A percentile compares a stretch with the other conserved stretches of the same genome.
Evolutionary conservation across 192 early-diverging fungal species (phyloP).

Genomic region (Gamsiella multidivaricata): DNA sequence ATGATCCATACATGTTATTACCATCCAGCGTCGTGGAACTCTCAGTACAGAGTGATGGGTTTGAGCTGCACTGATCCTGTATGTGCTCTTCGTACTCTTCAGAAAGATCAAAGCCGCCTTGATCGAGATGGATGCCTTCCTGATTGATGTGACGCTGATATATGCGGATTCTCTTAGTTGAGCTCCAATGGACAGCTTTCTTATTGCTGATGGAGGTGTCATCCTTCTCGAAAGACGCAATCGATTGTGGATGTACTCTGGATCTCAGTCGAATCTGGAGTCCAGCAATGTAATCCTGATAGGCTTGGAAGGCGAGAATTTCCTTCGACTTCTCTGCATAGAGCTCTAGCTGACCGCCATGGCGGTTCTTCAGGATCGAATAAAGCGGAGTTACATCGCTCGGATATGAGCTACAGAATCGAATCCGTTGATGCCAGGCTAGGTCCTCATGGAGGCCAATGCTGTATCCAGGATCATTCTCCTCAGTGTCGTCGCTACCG

Average conservation of each 20-base stretch:
- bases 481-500: too few relatives aligned
- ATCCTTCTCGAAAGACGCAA: background rate
- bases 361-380: constrained; percentile 15
- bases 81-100: constrained; percentile 7
- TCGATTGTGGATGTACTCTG: background rate
- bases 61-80: too few relatives aligned
- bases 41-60: too few relatives aligned
- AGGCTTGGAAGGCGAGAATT: background rate
- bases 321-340: background rate
- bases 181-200: constrained; percentile 11
- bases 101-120: background rate
- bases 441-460: background rate
- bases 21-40: too few relatives aligned
- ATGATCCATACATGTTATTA: too few relatives aligned
- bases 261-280: background rate
- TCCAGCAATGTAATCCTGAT: background rate
- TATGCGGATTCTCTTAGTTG: constrained; percentile 7
- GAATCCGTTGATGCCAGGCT: background rate
- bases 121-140: background rate
- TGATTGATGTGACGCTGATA: constrained; percentile 12
- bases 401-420: too few relatives aligned
- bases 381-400: background rate
- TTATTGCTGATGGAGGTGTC: background rate
- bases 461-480: too few relatives aligned
- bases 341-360: background rate